phyloP scores from a whole-genome alignment of 2,329 filamentous ascomycete species.

The Xylariaceae sp. region DNA sequence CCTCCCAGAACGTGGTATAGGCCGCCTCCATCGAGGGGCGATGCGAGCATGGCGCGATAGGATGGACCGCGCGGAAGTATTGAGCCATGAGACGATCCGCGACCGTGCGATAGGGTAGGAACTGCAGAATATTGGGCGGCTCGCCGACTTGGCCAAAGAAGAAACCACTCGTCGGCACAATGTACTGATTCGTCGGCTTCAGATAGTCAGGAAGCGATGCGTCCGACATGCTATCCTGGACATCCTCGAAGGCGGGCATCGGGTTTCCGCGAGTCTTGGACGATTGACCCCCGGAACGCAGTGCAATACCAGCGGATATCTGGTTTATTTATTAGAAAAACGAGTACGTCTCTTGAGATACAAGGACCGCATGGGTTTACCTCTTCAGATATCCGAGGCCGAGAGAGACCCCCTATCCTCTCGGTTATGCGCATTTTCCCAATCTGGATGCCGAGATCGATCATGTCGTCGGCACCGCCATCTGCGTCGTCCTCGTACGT shows the following conservation, averaged over 20 bases:
- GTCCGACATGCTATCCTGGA: slow-evolving; percentile 25
- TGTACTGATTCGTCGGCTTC: slow-evolving; percentile 59
- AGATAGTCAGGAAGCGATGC: slow-evolving; percentile 48
- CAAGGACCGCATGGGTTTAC: slow-evolving; percentile 36
- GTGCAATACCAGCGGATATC: slow-evolving; percentile 35
- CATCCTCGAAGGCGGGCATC: slow-evolving; percentile 24
- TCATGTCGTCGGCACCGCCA: slow-evolving; percentile 50
- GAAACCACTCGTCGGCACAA: slow-evolving; percentile 62
- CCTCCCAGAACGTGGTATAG: slow-evolving; percentile 61
- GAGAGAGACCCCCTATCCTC: slow-evolving; percentile 65
- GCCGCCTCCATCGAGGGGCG: slow-evolving; percentile 60
- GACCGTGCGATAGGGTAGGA: slow-evolving; percentile 53
- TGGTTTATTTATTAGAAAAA: slow-evolving; percentile 17
- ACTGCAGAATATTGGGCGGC: slow-evolving; percentile 50
- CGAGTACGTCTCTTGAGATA: not conserved
- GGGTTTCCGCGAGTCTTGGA: slow-evolving; percentile 21
- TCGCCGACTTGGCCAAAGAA: slow-evolving; percentile 54
- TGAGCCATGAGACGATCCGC: slow-evolving; percentile 60
- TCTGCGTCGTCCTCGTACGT: slow-evolving; percentile 62
- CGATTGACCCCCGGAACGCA: slow-evolving; percentile 21
- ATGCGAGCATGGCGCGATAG: slow-evolving; percentile 63
- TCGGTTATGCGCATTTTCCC: slow-evolving; percentile 71
- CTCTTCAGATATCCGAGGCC: slow-evolving; percentile 66
- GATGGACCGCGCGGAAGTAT: slow-evolving; percentile 64
- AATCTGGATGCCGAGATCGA: slow-evolving; percentile 66